Evolutionary conservation across 208 protist genomes (phyloP).

Genomic region (Eutreptiella sp.): DNA sequence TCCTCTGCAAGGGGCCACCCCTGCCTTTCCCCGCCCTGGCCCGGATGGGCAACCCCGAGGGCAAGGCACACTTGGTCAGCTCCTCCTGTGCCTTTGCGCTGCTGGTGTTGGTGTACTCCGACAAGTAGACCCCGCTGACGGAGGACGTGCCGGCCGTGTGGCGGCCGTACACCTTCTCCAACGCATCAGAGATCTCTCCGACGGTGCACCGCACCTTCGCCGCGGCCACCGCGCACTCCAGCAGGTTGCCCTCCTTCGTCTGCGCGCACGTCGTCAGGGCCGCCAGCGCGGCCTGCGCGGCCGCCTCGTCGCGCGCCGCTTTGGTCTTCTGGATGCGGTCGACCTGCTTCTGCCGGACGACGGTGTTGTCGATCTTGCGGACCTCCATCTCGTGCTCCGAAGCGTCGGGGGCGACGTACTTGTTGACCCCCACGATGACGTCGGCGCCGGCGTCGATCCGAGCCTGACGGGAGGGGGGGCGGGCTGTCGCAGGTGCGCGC

Average conservation of each 20-base stretch:
- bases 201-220: conserved; percentile 74
- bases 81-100: conserved; percentile 34
- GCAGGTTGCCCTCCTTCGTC: conserved; percentile 65
- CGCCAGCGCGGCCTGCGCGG: conserved; percentile 47
- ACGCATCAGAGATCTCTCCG: conserved; percentile 84
- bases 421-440: conserved; percentile 93
- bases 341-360: conserved; percentile 67
- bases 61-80: conserved; percentile 31
- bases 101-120: conserved; percentile 45
- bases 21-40: too few relatives aligned
- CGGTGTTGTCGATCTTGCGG: conserved; percentile 79
- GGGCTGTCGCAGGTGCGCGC: background rate
- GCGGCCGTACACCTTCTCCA: conserved; percentile 68
- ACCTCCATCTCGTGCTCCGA: conserved; percentile 64
- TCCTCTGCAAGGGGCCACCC: too few relatives aligned
- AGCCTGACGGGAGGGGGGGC: too few relatives aligned
- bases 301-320: conserved; percentile 46
- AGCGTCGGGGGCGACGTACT: conserved; percentile 58
- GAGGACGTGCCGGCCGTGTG: conserved; percentile 56
- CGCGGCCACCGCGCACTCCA: conserved; percentile 72
- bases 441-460: conserved; percentile 73
- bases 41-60: too few relatives aligned
- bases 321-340: conserved; percentile 50
- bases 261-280: conserved; percentile 62
- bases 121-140: conserved; percentile 71